A percentile compares a stretch with the other conserved stretches of the same genome.
phyloP scores from a whole-genome alignment of 495 filamentous ascomycete species.

The Neurospora tetrasperma region DNA sequence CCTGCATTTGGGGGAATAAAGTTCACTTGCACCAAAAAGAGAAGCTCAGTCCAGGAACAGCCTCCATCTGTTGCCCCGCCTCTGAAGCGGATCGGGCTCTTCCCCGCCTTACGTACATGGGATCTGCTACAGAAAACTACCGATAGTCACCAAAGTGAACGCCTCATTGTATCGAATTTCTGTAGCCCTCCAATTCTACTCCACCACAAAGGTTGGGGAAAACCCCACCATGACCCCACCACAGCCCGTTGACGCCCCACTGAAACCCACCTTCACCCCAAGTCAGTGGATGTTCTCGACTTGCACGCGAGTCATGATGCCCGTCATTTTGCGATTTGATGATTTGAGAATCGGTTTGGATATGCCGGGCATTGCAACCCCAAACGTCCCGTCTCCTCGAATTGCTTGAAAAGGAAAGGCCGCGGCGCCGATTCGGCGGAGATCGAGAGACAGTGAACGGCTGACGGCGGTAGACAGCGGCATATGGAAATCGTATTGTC shows the following conservation, averaged over 20 bases:
- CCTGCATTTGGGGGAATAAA: background rate
- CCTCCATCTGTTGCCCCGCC: background rate
- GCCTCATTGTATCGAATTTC: too few species aligned
- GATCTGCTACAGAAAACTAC: background rate
- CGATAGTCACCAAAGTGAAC: too few species aligned
- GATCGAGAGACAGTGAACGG: background rate
- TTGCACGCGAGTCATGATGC: background rate
- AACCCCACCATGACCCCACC: background rate
- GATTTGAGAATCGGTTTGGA: background rate
- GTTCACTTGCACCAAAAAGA: background rate
- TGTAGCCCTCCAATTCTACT: background rate
- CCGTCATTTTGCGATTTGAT: background rate
- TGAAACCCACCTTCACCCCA: background rate
- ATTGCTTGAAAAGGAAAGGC: background rate
- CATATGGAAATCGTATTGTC: background rate
- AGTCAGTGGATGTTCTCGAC: background rate
- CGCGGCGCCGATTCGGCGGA: background rate
- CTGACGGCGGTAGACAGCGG: background rate
- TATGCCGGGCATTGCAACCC: background rate
- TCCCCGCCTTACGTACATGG: background rate
- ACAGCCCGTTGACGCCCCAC: background rate
- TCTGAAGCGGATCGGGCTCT: background rate
- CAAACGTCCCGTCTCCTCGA: background rate
- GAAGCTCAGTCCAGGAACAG: background rate
- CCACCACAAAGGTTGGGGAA: background rate